phyloP scores from a whole-genome alignment of 2,329 filamentous ascomycete genomes.

The Apiospora phragmitis region DNA sequence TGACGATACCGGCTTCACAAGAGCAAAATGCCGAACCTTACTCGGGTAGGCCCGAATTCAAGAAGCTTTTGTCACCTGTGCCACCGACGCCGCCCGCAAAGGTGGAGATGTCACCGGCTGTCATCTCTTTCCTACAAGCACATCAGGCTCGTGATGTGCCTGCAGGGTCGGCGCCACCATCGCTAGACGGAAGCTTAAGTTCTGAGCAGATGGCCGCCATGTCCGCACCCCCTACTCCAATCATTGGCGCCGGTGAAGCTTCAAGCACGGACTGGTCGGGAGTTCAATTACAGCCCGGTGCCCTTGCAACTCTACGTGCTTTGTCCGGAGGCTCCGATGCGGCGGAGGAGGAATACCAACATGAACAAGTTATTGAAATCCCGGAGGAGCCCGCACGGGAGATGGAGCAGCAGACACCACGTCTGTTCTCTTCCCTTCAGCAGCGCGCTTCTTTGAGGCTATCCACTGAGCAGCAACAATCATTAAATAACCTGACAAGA shows the following conservation, averaged over 20 bases:
- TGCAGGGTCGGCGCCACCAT: slow-evolving; percentile 78
- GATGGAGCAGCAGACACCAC: slow-evolving; percentile 54
- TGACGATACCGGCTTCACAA: slow-evolving; percentile 52
- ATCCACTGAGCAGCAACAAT: slow-evolving; percentile 54
- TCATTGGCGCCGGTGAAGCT: slow-evolving; percentile 59
- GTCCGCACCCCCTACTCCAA: slow-evolving; percentile 83
- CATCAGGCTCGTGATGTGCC: slow-evolving; percentile 67
- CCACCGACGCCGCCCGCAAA: slow-evolving; percentile 64
- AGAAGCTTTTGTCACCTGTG: slow-evolving; percentile 57
- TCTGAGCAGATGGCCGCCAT: slow-evolving; percentile 84
- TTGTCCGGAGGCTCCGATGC: slow-evolving; percentile 58
- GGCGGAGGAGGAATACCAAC: slow-evolving; percentile 63
- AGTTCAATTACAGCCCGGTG: slow-evolving; percentile 74
- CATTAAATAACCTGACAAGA: slow-evolving; percentile 71
- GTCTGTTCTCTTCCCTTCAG: slow-evolving; percentile 46
- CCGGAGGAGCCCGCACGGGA: slow-evolving; percentile 45
- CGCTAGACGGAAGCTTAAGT: slow-evolving; percentile 82
- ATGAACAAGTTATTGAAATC: slow-evolving; percentile 56
- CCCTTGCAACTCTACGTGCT: slow-evolving; percentile 77
- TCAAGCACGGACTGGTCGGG: slow-evolving; percentile 68
- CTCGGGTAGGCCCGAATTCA: slow-evolving; percentile 46
- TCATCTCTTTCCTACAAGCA: slow-evolving; percentile 68
- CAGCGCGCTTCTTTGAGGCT: slow-evolving; percentile 32
- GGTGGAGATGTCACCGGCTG: slow-evolving; percentile 74
- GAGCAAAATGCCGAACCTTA: slow-evolving; percentile 39